Base-by-base conservation (phyloP, 2,329 filamentous ascomycete genomes). In the Colletotrichum sidae region DNA sequence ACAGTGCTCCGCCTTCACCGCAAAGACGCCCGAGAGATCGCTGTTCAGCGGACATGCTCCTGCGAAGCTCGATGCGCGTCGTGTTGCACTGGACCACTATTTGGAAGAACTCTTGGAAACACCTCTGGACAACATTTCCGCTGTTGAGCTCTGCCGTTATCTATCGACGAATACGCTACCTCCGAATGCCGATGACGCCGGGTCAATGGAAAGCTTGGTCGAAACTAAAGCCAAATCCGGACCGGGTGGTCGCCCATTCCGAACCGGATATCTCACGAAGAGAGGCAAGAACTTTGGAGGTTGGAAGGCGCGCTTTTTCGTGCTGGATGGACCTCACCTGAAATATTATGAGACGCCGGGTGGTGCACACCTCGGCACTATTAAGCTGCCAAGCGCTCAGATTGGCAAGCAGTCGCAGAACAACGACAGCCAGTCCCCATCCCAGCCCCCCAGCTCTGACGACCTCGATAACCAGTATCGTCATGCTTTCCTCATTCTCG, bases 271-370 rank as follows among this genome's bases (percentile, higher is more conserved):
- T 77, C 81, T 99, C 54, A 98, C 96, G 2, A 99, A 99, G 81
- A 88, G 92, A 70, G 96, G 96, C 53, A 99, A 99, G 83, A 98
- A 98, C 73, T 99, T 99, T 79, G 96, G 96, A 55, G 96, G 96
- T 53, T 99, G 96, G 96, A 99, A 99, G 79, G 94, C 94, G 10
- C 81, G 88, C 39, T 89, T 88, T 73, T 90, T 90, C 72, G 79
- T 88, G 25, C 80, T 88, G 11, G 85, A 88, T 56, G 85, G 86
- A 0, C 85, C 86, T n/a, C 78, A 82, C 8, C 73, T 99, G 72
- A 94, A 92, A 72, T 99, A 99, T 76, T 98, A 92, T 72, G 96
- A 99, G 78, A 88, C 91, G 2, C 94, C 93, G 3, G 94, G 95
- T 53, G 96, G 96, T 49, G 89, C 93, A 13, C 93, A 97, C 75